Conservation (phyloP, 495 filamentous ascomycete genomes). For the Aspergillus indologenus region DNA sequence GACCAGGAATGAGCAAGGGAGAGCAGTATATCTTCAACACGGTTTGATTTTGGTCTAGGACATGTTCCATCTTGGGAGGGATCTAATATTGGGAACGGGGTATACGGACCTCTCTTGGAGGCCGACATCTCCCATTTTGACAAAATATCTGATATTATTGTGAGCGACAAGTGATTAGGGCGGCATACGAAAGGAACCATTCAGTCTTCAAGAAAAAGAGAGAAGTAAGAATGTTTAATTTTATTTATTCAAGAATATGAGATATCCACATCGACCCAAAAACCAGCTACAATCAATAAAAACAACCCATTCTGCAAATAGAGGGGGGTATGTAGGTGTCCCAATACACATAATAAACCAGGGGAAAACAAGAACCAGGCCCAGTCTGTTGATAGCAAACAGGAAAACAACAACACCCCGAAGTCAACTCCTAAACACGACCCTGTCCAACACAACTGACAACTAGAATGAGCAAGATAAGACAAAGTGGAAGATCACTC, state of each 20-base stretch:
- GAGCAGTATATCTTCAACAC: too few species aligned
- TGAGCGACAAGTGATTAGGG: too few species aligned
- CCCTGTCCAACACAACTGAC: constrained; percentile 7
- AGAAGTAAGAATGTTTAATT: not conserved
- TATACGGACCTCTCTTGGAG: too few species aligned
- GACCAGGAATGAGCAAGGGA: not conserved
- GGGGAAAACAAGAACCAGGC: not conserved
- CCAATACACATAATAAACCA: not conserved
- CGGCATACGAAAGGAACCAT: too few species aligned
- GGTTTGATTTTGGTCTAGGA: not conserved
- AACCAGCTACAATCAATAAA: too few species aligned
- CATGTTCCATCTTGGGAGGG: not conserved
- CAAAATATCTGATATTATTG: too few species aligned
- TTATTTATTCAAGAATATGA: not conserved
- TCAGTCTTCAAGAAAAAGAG: too few species aligned
- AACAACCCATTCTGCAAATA: not conserved
- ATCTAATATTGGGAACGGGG: not conserved
- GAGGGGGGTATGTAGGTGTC: too few species aligned
- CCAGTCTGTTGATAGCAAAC: not conserved
- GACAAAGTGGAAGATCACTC: constrained; percentile 11
- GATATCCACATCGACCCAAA: not conserved
- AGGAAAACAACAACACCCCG: too few species aligned
- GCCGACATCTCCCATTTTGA: too few species aligned
- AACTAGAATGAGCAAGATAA: constrained; percentile 5
- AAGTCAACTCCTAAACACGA: constrained; percentile 2